Percentiles rank a stretch among this genome's conserved stretches.
phyloP scores from a whole-genome alignment of 2,329 filamentous ascomycete genomes.

The Epichloe gansuensis region DNA sequence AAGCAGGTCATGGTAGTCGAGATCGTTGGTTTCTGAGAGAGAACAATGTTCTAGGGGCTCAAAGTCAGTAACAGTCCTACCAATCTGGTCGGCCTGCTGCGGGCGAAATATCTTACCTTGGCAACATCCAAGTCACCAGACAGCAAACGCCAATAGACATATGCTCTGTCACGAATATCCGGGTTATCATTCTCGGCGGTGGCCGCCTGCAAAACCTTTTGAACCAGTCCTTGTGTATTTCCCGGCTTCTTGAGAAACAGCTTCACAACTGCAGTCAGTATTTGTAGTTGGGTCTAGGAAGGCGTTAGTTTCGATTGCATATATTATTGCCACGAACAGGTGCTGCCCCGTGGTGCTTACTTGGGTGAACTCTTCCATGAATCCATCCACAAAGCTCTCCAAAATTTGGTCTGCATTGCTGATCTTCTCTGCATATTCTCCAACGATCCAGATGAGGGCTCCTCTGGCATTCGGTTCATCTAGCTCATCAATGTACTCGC shows the following conservation, averaged over 20 bases:
- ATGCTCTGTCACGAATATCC: constrained; percentile 91
- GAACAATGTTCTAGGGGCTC: constrained; percentile 57
- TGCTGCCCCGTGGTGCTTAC: constrained; percentile 26
- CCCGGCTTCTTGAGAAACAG: constrained; percentile 95
- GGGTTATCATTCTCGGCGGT: constrained; percentile 96
- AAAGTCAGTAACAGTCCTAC: not conserved
- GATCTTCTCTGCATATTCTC: constrained; percentile 98
- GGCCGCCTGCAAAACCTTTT: constrained; percentile 85
- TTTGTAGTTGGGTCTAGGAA: constrained; percentile 82
- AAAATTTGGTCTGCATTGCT: constrained; percentile 96
- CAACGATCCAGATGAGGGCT: constrained; percentile 95
- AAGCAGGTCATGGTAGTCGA: constrained; percentile 87
- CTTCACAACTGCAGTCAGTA: constrained; percentile 93
- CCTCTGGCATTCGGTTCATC: constrained; percentile 88
- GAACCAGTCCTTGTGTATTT: constrained; percentile 79
- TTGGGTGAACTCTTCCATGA: constrained; percentile 94
- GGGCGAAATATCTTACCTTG: constrained; percentile 43
- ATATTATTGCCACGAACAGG: not conserved
- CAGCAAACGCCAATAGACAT: constrained; percentile 94
- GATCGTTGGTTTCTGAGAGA: constrained; percentile 91
- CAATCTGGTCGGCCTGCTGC: too few relatives aligned
- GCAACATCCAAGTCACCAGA: constrained; percentile 85
- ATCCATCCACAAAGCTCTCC: constrained; percentile 80
- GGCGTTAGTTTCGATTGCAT: constrained; percentile 2
- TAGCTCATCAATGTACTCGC: constrained; percentile 91